A percentile compares a stretch with the other conserved stretches of the same genome.
phyloP scores from a whole-genome alignment of 106 monocot species.

The Dendrobium huoshanense region DNA sequence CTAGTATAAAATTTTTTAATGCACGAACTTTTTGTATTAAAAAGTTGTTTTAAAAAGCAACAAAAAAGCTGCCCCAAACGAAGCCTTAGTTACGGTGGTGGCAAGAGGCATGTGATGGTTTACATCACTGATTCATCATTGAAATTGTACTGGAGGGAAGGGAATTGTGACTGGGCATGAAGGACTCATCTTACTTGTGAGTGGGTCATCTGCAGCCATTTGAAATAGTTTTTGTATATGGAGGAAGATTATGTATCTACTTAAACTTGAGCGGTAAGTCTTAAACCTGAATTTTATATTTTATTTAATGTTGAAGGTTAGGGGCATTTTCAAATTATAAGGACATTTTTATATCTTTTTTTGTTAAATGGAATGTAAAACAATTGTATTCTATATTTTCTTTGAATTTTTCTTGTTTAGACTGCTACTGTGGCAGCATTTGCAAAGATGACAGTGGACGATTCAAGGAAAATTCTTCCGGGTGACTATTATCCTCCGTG shows the following conservation, averaged over 20 bases:
- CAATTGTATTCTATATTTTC: neutral
- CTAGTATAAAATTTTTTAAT: no score
- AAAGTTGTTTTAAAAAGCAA: no score
- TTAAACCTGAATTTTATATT: neutral
- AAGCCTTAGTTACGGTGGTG: neutral
- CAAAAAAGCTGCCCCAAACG: no score
- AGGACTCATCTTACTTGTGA: neutral
- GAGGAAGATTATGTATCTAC: neutral
- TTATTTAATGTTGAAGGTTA: neutral
- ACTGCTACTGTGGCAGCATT: slow-evolving; percentile 71
- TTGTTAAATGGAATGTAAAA: neutral
- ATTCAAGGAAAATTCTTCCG: slow-evolving; percentile 77
- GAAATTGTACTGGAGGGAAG: neutral
- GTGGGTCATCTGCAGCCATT: neutral
- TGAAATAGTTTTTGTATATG: neutral
- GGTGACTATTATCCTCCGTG: slow-evolving; percentile 77
- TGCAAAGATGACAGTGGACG: slow-evolving; percentile 78
- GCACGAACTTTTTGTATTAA: no score
- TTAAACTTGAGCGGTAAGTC: neutral
- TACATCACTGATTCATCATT: neutral
- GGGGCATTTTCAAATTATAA: neutral
- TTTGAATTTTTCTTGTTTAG: slow-evolving; percentile 23
- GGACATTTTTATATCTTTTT: neutral
- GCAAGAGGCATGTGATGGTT: neutral
- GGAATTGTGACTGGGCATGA: neutral